These are phyloP conservation scores for Apiospora aurea DNA, from an alignment of 2,329 filamentous ascomycete species.

Conservation along the genomic window DNA sequence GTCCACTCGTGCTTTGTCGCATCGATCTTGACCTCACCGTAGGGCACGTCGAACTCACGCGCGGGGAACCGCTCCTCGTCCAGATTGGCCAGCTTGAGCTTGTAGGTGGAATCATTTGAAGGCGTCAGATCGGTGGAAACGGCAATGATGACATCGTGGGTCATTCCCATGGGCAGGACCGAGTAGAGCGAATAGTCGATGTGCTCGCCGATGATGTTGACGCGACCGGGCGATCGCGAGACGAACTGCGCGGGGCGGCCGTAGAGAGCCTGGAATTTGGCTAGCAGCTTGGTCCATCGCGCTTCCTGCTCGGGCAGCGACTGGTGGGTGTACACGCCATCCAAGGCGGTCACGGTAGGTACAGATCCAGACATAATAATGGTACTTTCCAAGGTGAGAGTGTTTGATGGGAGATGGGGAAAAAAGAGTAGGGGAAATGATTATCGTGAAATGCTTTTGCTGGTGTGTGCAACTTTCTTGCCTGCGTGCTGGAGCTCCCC, in stretches of 20 bases:
- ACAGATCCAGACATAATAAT: slow-evolving; percentile 65
- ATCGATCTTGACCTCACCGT: slow-evolving; percentile 78
- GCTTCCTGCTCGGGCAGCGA: slow-evolving; percentile 70
- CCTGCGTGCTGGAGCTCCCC: not conserved
- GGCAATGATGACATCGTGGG: slow-evolving; percentile 88
- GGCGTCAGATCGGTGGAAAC: slow-evolving; percentile 63
- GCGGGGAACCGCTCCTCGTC: slow-evolving; percentile 77
- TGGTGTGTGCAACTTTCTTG: not conserved
- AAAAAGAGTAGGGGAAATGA: not conserved
- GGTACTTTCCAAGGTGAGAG: not conserved
- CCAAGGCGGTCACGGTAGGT: slow-evolving; percentile 76
- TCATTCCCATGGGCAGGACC: slow-evolving; percentile 94
- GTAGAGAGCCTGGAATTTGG: slow-evolving; percentile 74
- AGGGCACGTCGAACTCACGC: slow-evolving; percentile 75
- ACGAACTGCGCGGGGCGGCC: slow-evolving; percentile 79
- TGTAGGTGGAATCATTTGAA: slow-evolving; percentile 61
- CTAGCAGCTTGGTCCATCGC: slow-evolving; percentile 78
- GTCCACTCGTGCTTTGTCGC: slow-evolving; percentile 89
- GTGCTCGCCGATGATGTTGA: slow-evolving; percentile 99
- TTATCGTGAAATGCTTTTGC: not conserved
- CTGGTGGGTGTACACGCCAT: slow-evolving; percentile 83
- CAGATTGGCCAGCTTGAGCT: slow-evolving; percentile 82
- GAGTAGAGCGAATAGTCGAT: slow-evolving; percentile 98
- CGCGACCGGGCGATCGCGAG: slow-evolving; percentile 87
- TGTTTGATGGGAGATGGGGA: not conserved